Base-by-base conservation (phyloP, 768 basidiomycete species). In the Porpolomopsis calyptriformis region DNA sequence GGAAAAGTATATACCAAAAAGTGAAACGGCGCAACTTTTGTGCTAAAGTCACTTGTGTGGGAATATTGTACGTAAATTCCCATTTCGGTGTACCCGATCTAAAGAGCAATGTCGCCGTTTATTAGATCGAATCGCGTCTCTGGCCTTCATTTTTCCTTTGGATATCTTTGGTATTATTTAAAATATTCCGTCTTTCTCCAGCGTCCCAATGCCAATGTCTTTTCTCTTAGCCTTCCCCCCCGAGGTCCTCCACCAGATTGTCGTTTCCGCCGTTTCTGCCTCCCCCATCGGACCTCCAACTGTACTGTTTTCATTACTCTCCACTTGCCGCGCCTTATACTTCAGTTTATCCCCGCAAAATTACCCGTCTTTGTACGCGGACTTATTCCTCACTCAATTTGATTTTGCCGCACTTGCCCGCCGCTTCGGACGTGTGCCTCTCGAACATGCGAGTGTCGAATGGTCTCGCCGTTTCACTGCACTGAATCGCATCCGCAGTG, bases 361-460 rank as follows among this genome's bases (percentile, higher is more conserved):
- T 49, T 33, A 16, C 2, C 24, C 40, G 14, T 49, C 60, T 59
- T 42, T 72, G 55, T 62, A 65, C 47, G 55, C 65, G 2, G 54
- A 61, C 34, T 54, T 74, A 19, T 75, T 78, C 51, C 52, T 61
- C 11, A 58, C 64, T n/a, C 67, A 66, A 40, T 80, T 82, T 40
- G 77, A 80, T 52, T 52, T 64, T 14, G 58, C 58, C 2, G 68
- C 71, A 2, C 67, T 72, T 10, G 48, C 60, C 24, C 59, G 63
- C 26, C 68, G 74, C 39, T 60, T 74, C 16, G 45, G 39, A 10
- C 14, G 14, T 14, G 45, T 58, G 0, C 53, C 61, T 8, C 56
- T 59, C 18, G 56, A 59, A 19, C 57, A 67, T 43, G 62, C 69
- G 26, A 64, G 69, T 16, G 34, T 55, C 39, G 80, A 82, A 55